A percentile compares a stretch with the other conserved stretches of the same genome.
Conservation (phyloP, 352 stramenopile genomes). For the Saprolegnia parasitica region DNA sequence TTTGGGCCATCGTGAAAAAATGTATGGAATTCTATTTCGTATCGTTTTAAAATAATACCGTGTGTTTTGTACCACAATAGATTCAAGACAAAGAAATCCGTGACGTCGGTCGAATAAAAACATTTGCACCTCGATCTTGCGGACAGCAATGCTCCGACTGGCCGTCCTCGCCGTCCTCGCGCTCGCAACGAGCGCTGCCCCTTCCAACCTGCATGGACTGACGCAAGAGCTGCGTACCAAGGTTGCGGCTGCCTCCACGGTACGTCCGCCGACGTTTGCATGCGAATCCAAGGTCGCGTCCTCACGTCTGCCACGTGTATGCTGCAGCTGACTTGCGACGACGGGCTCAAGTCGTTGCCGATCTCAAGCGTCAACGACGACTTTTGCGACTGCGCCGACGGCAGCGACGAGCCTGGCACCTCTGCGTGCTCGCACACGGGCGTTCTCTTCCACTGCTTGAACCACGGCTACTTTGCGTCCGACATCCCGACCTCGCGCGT, state of each 20-base stretch:
- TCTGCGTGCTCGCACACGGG: conserved; percentile 69
- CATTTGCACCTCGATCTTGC: conserved; percentile 10
- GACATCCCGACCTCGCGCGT: conserved; percentile 59
- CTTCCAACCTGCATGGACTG: conserved; percentile 27
- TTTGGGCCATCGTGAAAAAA: too few species aligned
- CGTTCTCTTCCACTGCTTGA: conserved; percentile 67
- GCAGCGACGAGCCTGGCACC: conserved; percentile 84
- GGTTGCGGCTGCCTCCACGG: conserved; percentile 25
- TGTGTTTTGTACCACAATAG: neutral
- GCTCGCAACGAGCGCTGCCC: neutral
- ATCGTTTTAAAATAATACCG: too few species aligned
- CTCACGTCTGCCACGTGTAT: neutral
- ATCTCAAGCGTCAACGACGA: conserved; percentile 86
- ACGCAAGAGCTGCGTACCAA: conserved; percentile 27
- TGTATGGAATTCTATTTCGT: too few species aligned
- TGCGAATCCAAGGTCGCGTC: conserved; percentile 19
- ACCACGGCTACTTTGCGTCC: conserved; percentile 65
- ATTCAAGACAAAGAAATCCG: neutral
- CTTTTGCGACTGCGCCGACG: conserved; percentile 92
- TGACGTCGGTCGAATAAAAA: neutral
- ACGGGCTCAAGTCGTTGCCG: conserved; percentile 46
- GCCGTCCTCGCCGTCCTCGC: conserved; percentile 2
- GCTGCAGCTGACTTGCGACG: conserved; percentile 66
- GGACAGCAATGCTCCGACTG: conserved; percentile 1
- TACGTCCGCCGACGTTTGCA: conserved; percentile 8